Conservation (phyloP, 2,329 filamentous ascomycete genomes). For the Helotiales sp. region DNA sequence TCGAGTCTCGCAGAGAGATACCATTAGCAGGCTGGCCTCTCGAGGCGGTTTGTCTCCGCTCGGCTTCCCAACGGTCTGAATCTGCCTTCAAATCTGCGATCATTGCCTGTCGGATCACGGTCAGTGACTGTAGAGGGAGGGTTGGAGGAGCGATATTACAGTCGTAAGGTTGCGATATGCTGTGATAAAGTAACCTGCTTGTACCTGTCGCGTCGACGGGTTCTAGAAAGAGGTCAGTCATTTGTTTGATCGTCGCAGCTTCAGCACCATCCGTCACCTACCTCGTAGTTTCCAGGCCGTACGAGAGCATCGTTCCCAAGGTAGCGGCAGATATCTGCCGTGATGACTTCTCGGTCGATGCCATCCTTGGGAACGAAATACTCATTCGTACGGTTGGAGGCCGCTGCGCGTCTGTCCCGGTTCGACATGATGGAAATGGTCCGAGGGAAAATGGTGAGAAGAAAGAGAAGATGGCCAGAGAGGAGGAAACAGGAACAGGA, state of each 20-base stretch:
- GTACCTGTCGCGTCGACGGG: slow-evolving; percentile 57
- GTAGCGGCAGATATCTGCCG: slow-evolving; percentile 81
- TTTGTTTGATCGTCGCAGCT: neutral
- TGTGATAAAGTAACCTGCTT: slow-evolving; percentile 74
- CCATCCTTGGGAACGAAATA: slow-evolving; percentile 80
- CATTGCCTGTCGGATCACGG: slow-evolving; percentile 45
- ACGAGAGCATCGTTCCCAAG: slow-evolving; percentile 81
- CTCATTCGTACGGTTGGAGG: slow-evolving; percentile 63
- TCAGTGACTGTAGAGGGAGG: slow-evolving; percentile 18
- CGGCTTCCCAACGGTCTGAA: slow-evolving; percentile 48
- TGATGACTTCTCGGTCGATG: slow-evolving; percentile 82
- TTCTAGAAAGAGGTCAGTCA: slow-evolving; percentile 42
- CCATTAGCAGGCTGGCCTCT: slow-evolving; percentile 35
- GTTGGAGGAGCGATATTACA: slow-evolving; percentile 46
- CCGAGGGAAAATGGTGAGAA: slow-evolving; percentile 34
- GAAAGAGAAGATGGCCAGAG: slow-evolving; percentile 30
- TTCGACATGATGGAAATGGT: slow-evolving; percentile 27
- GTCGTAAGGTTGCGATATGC: slow-evolving; percentile 78
- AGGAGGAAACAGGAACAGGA: slow-evolving; percentile 31
- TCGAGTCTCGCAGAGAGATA: slow-evolving; percentile 35
- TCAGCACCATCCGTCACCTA: slow-evolving; percentile 41
- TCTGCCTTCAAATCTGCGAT: slow-evolving; percentile 54
- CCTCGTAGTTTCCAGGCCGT: slow-evolving; percentile 72
- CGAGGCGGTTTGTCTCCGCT: slow-evolving; percentile 31
- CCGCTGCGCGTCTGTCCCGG: slow-evolving; percentile 33